Evolutionary conservation across 768 basidiomycete species (phyloP), one percentile per base, ranked within the genome.

Genomic region (Kwoniella shandongensis): DNA sequence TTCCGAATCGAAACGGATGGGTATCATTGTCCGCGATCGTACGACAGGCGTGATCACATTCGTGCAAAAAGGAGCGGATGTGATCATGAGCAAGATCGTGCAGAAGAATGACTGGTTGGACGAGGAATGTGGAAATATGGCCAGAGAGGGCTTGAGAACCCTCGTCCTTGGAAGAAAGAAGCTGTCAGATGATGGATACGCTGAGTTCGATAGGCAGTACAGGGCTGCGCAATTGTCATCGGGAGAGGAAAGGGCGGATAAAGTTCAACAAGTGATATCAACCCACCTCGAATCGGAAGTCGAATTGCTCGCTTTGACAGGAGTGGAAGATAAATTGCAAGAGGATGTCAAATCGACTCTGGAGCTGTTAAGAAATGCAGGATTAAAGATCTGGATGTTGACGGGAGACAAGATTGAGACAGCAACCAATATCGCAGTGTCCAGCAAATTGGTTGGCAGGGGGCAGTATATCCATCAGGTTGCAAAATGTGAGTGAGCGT

Each of bases 371-470:
- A 80, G 93, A 64, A 98, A 98, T 74, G 96, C 94, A 0, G 94
- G 94, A 3, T 86, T 99, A 78, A 96, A 89, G 82, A 98, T 99
- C 57, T 99, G 96, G 96, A 98, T 98, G 96, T 81, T 98, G 67
- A 99, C 96, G 0, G 94, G 96, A 1, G 96, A 99, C 78, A 99
- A 98, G 80, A 91, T 98, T 47, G 96, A 99, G 80, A 99, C 96
- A 2, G 96, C 96, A 4, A 87, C 93, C 35, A 94, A 92, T 77
- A 99, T 99, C 70, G 93, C 94, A 4, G 91, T 98, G 62, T 96
- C 92, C 35, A 96, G 90, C 6, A 98, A 98, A 74, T 80, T 98
- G 48, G 96, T 98, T 7, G 87, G 90, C 22, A 82, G 96, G 66
- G 91, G 91, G 68, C 96, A 99, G 76, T 97, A 96, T 73, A 96